Evolutionary conservation across 1,284 basidiomycete species (phyloP).

Genomic region (Pyrrhoderma lamaoense): DNA sequence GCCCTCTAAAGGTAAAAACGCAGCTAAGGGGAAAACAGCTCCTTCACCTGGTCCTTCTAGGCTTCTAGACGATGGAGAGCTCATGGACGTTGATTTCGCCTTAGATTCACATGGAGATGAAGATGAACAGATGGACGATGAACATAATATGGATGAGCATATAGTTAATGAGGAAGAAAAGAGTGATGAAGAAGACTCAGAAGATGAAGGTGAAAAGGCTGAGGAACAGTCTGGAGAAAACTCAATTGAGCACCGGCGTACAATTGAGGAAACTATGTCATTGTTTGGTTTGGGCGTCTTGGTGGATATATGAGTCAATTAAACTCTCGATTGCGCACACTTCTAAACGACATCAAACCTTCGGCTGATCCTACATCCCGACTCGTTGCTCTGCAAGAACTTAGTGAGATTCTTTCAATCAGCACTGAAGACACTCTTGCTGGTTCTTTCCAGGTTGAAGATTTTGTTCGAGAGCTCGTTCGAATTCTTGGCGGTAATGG

Average conservation of each 20-base stretch:
- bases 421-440: constrained; percentile 96
- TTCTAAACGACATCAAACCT: constrained; percentile 83
- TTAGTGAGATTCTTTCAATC: constrained; percentile 91
- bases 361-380: constrained; percentile 76
- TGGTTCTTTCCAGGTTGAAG: constrained; percentile 89
- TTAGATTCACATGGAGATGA: constrained; percentile 40
- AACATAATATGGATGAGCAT: constrained; percentile 23
- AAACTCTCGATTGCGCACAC: constrained; percentile 80
- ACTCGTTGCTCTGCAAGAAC: constrained; percentile 86
- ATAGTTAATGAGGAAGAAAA: constrained; percentile 29
- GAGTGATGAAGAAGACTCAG: constrained; percentile 22
- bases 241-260: constrained; percentile 21
- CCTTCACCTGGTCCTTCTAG: constrained; percentile 42
- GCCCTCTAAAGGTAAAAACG: constrained; percentile 54
- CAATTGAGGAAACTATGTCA: constrained; percentile 46
- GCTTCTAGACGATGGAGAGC: constrained; percentile 70
- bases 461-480: constrained; percentile 89
- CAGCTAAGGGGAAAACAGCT: constrained; percentile 52
- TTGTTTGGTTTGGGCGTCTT: constrained; percentile 81
- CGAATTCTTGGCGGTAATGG: constrained; percentile 85
- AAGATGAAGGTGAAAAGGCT: constrained; percentile 30
- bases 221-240: constrained; percentile 24
- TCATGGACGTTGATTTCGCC: constrained; percentile 61
- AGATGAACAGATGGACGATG: constrained; percentile 27
- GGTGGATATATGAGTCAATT: constrained; percentile 88